A percentile compares a stretch with the other conserved stretches of the same genome.
Evolutionary conservation across 371 early-diverging fungal species (phyloP).

Genomic region (Mucor plumbeus): DNA sequence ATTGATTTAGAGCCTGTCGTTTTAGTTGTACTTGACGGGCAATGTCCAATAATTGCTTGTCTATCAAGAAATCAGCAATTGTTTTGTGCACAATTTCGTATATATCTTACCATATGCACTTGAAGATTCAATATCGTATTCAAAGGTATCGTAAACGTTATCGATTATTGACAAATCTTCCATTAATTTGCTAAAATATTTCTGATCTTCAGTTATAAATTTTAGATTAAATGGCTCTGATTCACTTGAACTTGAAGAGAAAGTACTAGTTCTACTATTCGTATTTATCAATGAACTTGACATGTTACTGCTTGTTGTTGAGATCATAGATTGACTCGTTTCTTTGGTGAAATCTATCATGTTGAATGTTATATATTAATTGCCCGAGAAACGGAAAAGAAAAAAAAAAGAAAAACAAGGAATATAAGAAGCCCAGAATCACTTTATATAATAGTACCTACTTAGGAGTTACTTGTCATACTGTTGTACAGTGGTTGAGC

Average conservation of each 20-base stretch:
- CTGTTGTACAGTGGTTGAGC: conserved; percentile 1
- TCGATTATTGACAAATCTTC: conserved; percentile 30
- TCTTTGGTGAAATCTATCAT: conserved; percentile 12
- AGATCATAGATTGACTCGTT: conserved; percentile 1
- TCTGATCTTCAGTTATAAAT: conserved; percentile 18
- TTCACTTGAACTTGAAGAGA: background rate
- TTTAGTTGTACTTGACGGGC: conserved; percentile 22
- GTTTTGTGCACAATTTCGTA: background rate
- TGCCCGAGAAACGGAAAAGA: background rate
- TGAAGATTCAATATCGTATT: conserved; percentile 2
- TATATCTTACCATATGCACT: conserved; percentile 9
- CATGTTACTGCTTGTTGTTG: background rate
- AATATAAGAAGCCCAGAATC: background rate
- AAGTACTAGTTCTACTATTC: conserved; percentile 2
- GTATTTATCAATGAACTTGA: background rate
- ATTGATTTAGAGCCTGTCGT: conserved; percentile 15
- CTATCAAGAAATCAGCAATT: conserved; percentile 1
- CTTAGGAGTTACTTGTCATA: background rate
- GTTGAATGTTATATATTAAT: background rate
- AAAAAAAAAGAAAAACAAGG: background rate
- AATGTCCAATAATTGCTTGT: conserved; percentile 23
- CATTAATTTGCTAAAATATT: conserved; percentile 9
- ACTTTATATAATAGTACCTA: background rate
- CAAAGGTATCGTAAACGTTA: conserved; percentile 18
- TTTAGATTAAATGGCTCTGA: conserved; percentile 18